Base-by-base conservation (phyloP, 2,329 filamentous ascomycete genomes). In the Sporothrix inflata region DNA sequence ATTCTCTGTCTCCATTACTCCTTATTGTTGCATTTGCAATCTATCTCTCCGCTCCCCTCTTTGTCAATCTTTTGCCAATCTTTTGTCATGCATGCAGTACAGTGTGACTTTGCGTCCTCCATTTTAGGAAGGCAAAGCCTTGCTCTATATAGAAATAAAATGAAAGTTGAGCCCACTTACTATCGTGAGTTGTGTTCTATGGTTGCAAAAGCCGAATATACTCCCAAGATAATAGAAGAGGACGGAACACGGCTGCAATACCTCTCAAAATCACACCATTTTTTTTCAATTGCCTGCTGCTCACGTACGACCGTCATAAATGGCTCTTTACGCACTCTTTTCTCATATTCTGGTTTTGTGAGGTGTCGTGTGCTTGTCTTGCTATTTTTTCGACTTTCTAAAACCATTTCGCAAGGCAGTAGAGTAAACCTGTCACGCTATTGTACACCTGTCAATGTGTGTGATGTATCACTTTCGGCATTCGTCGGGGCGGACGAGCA, bases 401-500 rank as follows among this genome's bases (percentile, higher is more conserved):
- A n/a, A n/a, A n/a, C 51, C 42, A 11, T 30, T 55, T 55, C 27
- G 5, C 11, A 12, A 4, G 42, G 2, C 47, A n/a, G n/a, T 34
- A 34, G 30, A 34, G 6, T 3, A 34, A 3, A 34, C 3, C 30
- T 24, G n/a, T 53, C 49, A 53, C 49, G 49, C 6, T 24, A 53
- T 21, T 24, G 12, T 53, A 11, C 49, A 24, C 53, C 53, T 57
- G 53, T 34, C 27, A 57, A 34, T 57, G 53, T 57, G 53, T 57
- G 60, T n/a, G 60, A 65, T n/a, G 45, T 19, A 21, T 45, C 60
- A 65, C 60, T 42, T 65, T 42, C 38, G 60, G 60, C 60, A 65
- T 27, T 42, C 38, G 38, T 42, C 38, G 38, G 21, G 40, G 19
- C 8, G 11, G 24, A n/a, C 4, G n/a, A 51, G 49, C 1, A 24